These are phyloP conservation scores for Vigna mungo DNA, from an alignment of 306 rosid species.

Conservation along the genomic window DNA sequence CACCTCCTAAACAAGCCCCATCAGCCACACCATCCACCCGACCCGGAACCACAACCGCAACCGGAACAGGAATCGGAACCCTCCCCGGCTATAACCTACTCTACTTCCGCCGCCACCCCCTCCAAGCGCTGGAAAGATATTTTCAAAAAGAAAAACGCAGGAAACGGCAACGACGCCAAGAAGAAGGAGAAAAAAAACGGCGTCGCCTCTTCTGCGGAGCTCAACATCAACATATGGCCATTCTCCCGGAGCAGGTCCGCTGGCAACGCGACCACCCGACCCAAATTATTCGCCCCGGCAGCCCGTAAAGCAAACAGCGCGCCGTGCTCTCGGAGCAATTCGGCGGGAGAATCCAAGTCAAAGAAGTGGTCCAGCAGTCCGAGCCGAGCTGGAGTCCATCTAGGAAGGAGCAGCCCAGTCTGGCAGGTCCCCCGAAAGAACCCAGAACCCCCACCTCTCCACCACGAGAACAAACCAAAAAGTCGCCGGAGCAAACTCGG, in stretches of 20 bases:
- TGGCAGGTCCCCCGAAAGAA: constrained; percentile 82
- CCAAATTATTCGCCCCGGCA: constrained; percentile 49
- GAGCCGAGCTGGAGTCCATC: constrained; percentile 71
- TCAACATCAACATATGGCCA: constrained; percentile 93
- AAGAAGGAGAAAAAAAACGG: constrained; percentile 53
- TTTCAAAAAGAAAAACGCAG: constrained; percentile 67
- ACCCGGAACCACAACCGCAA: constrained; percentile 17
- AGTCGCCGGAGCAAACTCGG: constrained; percentile 50
- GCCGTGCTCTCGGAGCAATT: constrained; percentile 92
- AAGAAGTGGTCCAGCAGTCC: constrained; percentile 87
- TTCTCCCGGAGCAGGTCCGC: constrained; percentile 89
- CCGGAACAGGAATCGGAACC: background rate
- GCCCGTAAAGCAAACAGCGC: constrained; percentile 82
- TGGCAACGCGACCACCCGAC: constrained; percentile 61
- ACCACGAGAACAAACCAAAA: constrained; percentile 48
- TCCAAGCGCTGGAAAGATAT: constrained; percentile 86
- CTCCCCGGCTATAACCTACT: constrained; percentile 19
- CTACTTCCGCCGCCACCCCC: background rate
- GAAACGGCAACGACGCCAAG: constrained; percentile 39
- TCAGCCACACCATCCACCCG: background rate
- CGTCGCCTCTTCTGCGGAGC: constrained; percentile 63
- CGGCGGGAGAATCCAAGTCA: constrained; percentile 85
- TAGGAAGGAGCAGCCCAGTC: constrained; percentile 93
- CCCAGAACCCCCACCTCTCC: constrained; percentile 36
- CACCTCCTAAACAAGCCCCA: constrained; percentile 45